These are phyloP conservation scores for Cladosporium sp. DNA, from an alignment of 2,329 filamentous ascomycete species.

Conservation along the genomic window DNA sequence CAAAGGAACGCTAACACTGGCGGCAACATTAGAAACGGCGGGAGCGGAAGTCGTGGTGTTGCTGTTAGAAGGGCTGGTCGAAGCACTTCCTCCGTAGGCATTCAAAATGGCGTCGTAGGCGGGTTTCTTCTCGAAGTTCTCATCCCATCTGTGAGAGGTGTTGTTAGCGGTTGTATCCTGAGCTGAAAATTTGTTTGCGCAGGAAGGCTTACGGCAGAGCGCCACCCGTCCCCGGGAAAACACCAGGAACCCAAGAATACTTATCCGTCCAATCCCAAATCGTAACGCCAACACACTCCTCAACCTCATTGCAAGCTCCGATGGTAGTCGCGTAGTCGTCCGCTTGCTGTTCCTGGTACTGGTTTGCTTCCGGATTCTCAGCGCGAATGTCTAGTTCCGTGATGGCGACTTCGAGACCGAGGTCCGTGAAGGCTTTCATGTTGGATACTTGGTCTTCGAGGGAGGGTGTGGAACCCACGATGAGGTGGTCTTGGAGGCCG, in stretches of 20 bases:
- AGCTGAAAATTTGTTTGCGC: too few relatives aligned
- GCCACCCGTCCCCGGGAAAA: conserved; percentile 35
- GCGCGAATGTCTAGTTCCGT: conserved; percentile 58
- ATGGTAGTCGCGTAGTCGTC: conserved; percentile 41
- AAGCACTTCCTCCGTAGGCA: conserved; percentile 1
- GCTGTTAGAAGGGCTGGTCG: neutral
- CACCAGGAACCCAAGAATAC: conserved; percentile 36
- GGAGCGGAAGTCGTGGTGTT: neutral
- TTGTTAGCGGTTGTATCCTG: too few relatives aligned
- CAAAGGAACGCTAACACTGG: neutral
- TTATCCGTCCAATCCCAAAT: conserved; percentile 40
- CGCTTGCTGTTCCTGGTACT: conserved; percentile 44
- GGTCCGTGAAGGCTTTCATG: conserved; percentile 47
- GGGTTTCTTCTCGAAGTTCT: conserved; percentile 29
- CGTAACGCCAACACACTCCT: conserved; percentile 36
- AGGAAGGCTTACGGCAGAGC: conserved; percentile 27
- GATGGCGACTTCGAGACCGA: conserved; percentile 54
- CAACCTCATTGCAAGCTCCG: conserved; percentile 33
- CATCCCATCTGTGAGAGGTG: conserved; percentile 16
- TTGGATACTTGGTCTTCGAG: conserved; percentile 42
- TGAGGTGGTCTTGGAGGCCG: conserved; percentile 58
- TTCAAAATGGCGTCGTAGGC: conserved; percentile 33
- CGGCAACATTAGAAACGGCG: neutral
- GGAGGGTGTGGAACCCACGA: conserved; percentile 49
- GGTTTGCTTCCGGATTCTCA: conserved; percentile 41